These are phyloP conservation scores for Cladosporium colombiae DNA, from an alignment of 2,329 filamentous ascomycete genomes.

Conservation along the genomic window DNA sequence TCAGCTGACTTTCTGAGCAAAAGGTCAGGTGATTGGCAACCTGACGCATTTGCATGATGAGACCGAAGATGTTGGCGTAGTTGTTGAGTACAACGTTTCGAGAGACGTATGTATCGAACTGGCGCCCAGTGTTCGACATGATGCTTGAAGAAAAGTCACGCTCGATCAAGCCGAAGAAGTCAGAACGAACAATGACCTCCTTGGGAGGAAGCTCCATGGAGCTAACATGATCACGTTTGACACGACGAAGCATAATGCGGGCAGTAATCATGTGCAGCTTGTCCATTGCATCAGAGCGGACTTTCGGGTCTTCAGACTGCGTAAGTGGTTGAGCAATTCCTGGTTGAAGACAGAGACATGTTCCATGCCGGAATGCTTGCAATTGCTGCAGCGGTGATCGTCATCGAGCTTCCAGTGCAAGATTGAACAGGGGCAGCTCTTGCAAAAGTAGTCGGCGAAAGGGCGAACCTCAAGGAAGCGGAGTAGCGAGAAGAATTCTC, in stretches of 20 bases:
- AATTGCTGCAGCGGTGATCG: conserved; percentile 69
- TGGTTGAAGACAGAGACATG: conserved; percentile 89
- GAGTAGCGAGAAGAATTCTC: conserved; percentile 92
- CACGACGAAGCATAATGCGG: conserved; percentile 90
- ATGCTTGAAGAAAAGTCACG: conserved; percentile 94
- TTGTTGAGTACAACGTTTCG: conserved; percentile 92
- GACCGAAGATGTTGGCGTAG: conserved; percentile 97
- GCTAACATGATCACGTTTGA: conserved; percentile 90
- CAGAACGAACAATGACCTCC: conserved; percentile 85
- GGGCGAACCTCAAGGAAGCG: conserved; percentile 87
- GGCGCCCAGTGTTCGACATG: conserved; percentile 85
- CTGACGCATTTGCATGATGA: conserved; percentile 99
- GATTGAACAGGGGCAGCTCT: conserved; percentile 75
- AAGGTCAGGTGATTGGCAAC: conserved; percentile 92
- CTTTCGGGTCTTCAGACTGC: conserved; percentile 46
- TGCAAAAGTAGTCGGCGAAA: conserved; percentile 93
- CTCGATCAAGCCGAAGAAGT: conserved; percentile 96
- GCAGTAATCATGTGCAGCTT: conserved; percentile 89
- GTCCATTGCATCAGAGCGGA: conserved; percentile 69
- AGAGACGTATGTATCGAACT: conserved; percentile 94
- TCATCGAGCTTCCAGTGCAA: conserved; percentile 82
- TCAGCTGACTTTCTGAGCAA: conserved; percentile 86
- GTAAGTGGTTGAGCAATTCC: conserved; percentile 78
- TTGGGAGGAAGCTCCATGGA: conserved; percentile 97
- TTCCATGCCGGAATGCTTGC: conserved; percentile 65